Conservation (phyloP, 2,329 filamentous ascomycete species). For the Penicillium sp. region DNA sequence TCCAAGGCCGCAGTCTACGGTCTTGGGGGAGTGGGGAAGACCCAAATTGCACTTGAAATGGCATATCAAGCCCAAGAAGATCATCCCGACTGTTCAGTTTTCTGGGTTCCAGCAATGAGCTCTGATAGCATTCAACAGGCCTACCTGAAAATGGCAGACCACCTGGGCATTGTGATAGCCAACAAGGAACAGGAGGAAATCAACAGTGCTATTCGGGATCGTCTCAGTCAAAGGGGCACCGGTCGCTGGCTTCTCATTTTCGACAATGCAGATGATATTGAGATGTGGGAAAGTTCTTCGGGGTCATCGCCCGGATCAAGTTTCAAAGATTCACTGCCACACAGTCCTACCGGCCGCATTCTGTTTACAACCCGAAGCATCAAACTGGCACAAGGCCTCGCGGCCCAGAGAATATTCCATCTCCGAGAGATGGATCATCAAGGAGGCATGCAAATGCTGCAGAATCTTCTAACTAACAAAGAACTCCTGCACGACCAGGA, state of each 20-base stretch:
- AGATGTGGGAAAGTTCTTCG: slow-evolving; percentile 16
- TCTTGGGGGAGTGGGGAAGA: slow-evolving; percentile 27
- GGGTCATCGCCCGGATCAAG: background rate
- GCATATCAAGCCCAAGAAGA: slow-evolving; percentile 21
- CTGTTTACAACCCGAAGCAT: slow-evolving; percentile 33
- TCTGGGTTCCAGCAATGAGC: slow-evolving; percentile 31
- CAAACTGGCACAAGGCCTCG: slow-evolving; percentile 19
- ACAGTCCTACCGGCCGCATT: slow-evolving; percentile 22
- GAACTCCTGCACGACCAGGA: slow-evolving; percentile 15
- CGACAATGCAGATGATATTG: slow-evolving; percentile 32
- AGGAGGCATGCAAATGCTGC: slow-evolving; percentile 14
- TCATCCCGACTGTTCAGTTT: slow-evolving; percentile 22
- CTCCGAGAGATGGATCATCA: slow-evolving; percentile 20
- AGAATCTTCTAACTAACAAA: slow-evolving; percentile 15
- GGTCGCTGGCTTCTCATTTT: slow-evolving; percentile 30
- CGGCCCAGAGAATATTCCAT: slow-evolving; percentile 15
- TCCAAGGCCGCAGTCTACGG: slow-evolving; percentile 15
- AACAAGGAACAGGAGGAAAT: slow-evolving; percentile 7
- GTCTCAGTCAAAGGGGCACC: slow-evolving; percentile 13
- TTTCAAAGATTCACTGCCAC: slow-evolving; percentile 17
- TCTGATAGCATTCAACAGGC: slow-evolving; percentile 23
- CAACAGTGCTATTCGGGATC: slow-evolving; percentile 8
- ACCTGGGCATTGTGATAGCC: slow-evolving; percentile 4
- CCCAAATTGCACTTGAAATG: slow-evolving; percentile 29
- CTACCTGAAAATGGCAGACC: slow-evolving; percentile 20